Base-by-base conservation (phyloP, 805 yeast genomes). In the Hanseniaspora guilliermondii region DNA sequence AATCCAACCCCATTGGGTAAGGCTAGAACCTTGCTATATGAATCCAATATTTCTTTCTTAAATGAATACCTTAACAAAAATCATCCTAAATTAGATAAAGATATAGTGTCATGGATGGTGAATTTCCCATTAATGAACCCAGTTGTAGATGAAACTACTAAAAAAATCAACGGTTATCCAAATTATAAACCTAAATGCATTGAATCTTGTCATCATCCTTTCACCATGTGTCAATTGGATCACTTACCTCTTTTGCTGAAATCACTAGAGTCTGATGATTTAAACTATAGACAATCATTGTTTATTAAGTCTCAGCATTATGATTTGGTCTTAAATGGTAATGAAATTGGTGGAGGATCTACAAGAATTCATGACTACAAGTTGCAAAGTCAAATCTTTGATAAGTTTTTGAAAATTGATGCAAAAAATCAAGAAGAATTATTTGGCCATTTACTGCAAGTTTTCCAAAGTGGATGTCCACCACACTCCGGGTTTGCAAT, bases 401-500 rank as follows among this genome's bases (percentile, higher is more conserved):
- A 80, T 46, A 67, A 79, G 24, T 73, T 91, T 11, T 72, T 93
- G 32, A 68, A 75, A 7, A 82, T 93, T 12, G 48, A 63, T 0
- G 70, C 86, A 58, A 74, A 81, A 45, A 42, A 17, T 3, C 54
- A 50, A 21, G 11, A 35, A 35, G 64, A 65, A 36, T 70, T 87
- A 8, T 93, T 93, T 70, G 95, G 96, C 0, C 99, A 93, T 68
- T 72, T 93, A 40, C 71, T 93, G 33, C 71, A 74, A 40, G 96
- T 96, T 0, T 77, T 93, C 54, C 78, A 78, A 24, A 79, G 85
- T 70, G 98, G 98, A 1, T 87, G 97, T 63, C 99, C 99, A 0
- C 99, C 99, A 0, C 99, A 93, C 69, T 96, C 97, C 2, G 99
- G 99, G 0, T 73, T 93, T 38, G 99, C 98, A 0, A 73, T 93